A percentile compares a stretch with the other conserved stretches of the same genome.
Evolutionary conservation across 331 rosid genomes (phyloP).

Genomic region (Erythrophleum ivorense): DNA sequence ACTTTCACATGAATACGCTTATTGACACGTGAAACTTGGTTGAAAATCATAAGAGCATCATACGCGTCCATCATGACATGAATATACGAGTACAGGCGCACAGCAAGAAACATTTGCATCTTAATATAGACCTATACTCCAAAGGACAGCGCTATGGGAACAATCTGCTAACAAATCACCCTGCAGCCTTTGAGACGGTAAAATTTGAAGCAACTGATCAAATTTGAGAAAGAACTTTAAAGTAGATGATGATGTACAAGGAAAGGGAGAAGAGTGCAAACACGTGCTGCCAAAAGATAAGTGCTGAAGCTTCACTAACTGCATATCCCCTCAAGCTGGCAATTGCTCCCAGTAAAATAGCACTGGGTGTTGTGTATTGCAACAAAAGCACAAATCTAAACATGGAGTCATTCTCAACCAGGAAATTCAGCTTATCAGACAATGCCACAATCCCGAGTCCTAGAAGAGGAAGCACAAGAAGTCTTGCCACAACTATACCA

Average conservation of each 20-base stretch:
- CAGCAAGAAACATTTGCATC: neutral
- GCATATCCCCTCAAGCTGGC: conserved; percentile 72
- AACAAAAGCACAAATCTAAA: conserved; percentile 58
- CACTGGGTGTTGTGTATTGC: conserved; percentile 69
- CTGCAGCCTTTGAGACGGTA: neutral
- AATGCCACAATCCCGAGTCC: conserved; percentile 51
- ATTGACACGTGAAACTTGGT: neutral
- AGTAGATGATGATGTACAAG: conserved; percentile 54
- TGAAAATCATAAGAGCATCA: neutral
- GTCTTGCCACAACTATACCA: conserved; percentile 58
- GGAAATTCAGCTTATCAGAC: conserved; percentile 50
- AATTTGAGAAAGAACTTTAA: conserved; percentile 45
- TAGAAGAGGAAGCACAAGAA: conserved; percentile 60
- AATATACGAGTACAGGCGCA: neutral
- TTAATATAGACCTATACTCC: neutral
- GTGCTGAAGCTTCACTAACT: conserved; percentile 71
- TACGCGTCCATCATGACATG: neutral
- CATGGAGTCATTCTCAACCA: conserved; percentile 51
- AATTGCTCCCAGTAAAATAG: conserved; percentile 67
- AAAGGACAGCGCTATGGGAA: no score
- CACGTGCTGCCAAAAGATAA: conserved; percentile 78
- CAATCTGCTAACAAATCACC: neutral
- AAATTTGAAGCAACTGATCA: conserved; percentile 28
- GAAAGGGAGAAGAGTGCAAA: conserved; percentile 70
- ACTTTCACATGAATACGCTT: neutral